phyloP scores from a whole-genome alignment of 768 basidiomycete genomes.

The Rhodocollybia butyracea region DNA sequence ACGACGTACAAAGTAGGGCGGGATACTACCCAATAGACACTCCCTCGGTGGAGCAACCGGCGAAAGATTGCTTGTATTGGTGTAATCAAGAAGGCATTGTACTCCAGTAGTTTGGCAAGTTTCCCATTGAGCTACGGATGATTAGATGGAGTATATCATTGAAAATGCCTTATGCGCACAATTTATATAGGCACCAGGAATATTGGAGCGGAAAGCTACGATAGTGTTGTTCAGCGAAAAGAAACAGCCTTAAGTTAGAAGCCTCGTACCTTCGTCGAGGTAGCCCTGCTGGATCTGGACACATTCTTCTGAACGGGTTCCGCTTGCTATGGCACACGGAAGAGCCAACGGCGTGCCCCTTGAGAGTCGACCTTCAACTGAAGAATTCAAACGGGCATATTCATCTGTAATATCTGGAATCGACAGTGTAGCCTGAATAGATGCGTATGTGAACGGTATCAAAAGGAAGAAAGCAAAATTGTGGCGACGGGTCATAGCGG shows the following conservation, averaged over 20 bases:
- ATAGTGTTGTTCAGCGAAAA: slow-evolving; percentile 9
- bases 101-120: slow-evolving; percentile 46
- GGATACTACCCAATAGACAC: slow-evolving; percentile 36
- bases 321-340: background rate
- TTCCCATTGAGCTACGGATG: slow-evolving; percentile 52
- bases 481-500: background rate
- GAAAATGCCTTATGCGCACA: no score
- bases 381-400: background rate
- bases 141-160: no score
- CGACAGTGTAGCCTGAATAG: background rate
- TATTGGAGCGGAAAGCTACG: slow-evolving; percentile 18
- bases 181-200: slow-evolving; percentile 27
- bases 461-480: background rate
- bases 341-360: background rate
- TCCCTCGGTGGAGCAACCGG: slow-evolving; percentile 22
- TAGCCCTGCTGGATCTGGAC: background rate
- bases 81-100: slow-evolving; percentile 46
- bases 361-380: slow-evolving; percentile 5
- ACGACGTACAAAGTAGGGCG: slow-evolving; percentile 33
- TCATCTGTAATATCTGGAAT: background rate
- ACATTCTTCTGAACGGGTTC: background rate
- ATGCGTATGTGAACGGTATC: background rate
- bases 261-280: background rate
- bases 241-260: background rate
- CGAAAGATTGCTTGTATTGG: slow-evolving; percentile 26